Base-by-base conservation (phyloP, 2,329 filamentous ascomycete genomes). In the Trichoderma arundinaceum region DNA sequence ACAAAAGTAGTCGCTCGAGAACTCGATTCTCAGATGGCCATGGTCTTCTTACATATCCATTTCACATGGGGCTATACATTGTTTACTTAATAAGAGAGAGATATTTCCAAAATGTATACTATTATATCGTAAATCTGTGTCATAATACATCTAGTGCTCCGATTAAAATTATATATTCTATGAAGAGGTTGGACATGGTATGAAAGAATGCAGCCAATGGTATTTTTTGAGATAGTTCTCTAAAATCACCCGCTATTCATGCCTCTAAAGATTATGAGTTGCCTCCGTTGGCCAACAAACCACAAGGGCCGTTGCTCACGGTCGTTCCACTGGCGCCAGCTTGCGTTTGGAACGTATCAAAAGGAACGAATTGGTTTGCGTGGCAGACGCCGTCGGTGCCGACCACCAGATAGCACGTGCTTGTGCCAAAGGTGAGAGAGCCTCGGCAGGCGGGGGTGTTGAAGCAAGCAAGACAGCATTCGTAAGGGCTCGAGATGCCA, bases 341-440 rank as follows among this genome's bases (percentile, higher is more conserved):
- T 19, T 53, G 15, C 7, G 38, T 33, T 3, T 44, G 7, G 38
- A 52, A 62, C 5, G 7, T 5, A 13, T 44, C 35, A 3, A 3
- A 19, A 10, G 22, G n/a, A 7, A 8, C n/a, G 22, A 44, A 62
- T 35, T 63, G 49, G 60, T 63, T 63, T 3, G 60, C 60, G n/a
- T 63, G 32, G 49, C 60, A 63, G 2, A 63, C 49, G 7, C 13
- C 17, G 15, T 63, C 32, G 7, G 28, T 28, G 39, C 32, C 35
- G 2, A 63, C 49, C 13, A 63, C 12, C 10, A 38, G 28, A 33
- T 3, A 54, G 60, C 60, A 63, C 4, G 28, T 7, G 9, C 33
- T 87, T 69, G 69, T 32, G 13, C 12, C 32, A 39, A 9, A 38
- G 28, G 15, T 33, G 8, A 58, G 4, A 15, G 62, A 49, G 2